A percentile compares a stretch with the other conserved stretches of the same genome.
Conservation (phyloP, 2,329 filamentous ascomycete genomes). For the Botrytis byssoidea region DNA sequence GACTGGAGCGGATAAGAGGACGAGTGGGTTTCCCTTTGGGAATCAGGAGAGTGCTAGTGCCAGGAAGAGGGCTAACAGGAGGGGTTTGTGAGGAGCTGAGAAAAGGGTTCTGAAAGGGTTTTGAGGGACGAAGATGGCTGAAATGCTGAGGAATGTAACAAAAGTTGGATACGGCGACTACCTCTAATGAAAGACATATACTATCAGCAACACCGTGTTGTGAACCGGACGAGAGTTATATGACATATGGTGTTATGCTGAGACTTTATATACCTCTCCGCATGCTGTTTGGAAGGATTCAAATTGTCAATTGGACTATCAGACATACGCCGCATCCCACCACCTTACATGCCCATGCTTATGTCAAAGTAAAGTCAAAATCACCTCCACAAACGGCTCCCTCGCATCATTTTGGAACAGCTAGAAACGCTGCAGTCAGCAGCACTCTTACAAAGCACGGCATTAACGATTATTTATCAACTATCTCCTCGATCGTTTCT, state of each 20-base stretch:
- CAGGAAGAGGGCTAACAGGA: constrained; percentile 31
- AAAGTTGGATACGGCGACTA: not conserved
- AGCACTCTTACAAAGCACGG: not conserved
- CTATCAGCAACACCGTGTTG: not conserved
- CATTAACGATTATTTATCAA: not conserved
- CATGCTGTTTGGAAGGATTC: not conserved
- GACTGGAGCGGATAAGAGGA: constrained; percentile 67
- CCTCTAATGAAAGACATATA: not conserved
- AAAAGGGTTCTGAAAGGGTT: not conserved
- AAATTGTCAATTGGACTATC: not conserved
- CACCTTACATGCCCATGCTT: too few relatives aligned
- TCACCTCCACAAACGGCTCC: not conserved
- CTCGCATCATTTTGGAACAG: not conserved
- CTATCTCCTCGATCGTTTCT: not conserved
- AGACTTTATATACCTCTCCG: not conserved
- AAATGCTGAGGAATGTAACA: not conserved
- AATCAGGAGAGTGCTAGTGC: constrained; percentile 48
- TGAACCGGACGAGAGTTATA: not conserved
- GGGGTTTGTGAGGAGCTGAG: constrained; percentile 6
- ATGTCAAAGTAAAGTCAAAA: not conserved
- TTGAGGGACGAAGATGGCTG: not conserved
- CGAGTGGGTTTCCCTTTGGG: constrained; percentile 62
- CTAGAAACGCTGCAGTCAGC: not conserved
- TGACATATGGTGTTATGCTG: not conserved
- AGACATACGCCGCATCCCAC: not conserved